These are phyloP conservation scores for Magnusiomyces magnusii DNA, from an alignment of 1,139 yeast genomes.

Conservation along the genomic window DNA sequence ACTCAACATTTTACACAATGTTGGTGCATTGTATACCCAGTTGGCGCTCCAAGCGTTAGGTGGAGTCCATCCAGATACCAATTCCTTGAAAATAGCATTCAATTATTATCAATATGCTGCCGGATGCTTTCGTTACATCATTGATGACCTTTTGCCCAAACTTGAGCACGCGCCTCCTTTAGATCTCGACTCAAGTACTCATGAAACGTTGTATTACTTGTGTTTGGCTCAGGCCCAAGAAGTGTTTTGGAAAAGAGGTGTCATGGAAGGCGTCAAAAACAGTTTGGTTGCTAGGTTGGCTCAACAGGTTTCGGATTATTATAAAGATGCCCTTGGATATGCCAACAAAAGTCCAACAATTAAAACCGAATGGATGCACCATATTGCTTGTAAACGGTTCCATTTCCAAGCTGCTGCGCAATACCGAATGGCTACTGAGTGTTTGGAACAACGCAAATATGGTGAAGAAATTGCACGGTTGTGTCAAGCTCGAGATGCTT, in stretches of 20 bases:
- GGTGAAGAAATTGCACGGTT: constrained; percentile 67
- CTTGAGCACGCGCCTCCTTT: constrained; percentile 33
- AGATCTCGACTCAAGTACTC: constrained; percentile 41
- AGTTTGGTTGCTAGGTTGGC: constrained; percentile 58
- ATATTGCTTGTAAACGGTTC: constrained; percentile 45
- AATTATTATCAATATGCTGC: constrained; percentile 58
- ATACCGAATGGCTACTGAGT: constrained; percentile 49
- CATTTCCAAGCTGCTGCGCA: constrained; percentile 70
- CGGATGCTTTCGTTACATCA: constrained; percentile 50
- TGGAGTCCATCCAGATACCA: constrained; percentile 37
- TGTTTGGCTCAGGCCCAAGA: constrained; percentile 88
- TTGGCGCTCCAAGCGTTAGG: constrained; percentile 36
- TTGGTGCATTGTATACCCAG: constrained; percentile 57
- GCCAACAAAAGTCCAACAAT: constrained; percentile 48
- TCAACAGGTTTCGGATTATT: constrained; percentile 52
- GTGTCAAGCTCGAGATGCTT: constrained; percentile 37
- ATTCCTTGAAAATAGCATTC: constrained; percentile 57
- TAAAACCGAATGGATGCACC: constrained; percentile 57
- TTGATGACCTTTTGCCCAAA: constrained; percentile 24
- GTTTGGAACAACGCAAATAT: constrained; percentile 45
- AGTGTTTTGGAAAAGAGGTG: constrained; percentile 71
- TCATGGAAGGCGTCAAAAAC: constrained; percentile 47
- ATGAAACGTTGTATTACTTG: constrained; percentile 40
- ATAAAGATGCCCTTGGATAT: constrained; percentile 40
- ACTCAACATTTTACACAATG: constrained; percentile 56